Percentiles rank a stretch among this genome's conserved stretches.
Conservation (phyloP, 1,139 yeast species). For the Geotrichum klebahnii region DNA sequence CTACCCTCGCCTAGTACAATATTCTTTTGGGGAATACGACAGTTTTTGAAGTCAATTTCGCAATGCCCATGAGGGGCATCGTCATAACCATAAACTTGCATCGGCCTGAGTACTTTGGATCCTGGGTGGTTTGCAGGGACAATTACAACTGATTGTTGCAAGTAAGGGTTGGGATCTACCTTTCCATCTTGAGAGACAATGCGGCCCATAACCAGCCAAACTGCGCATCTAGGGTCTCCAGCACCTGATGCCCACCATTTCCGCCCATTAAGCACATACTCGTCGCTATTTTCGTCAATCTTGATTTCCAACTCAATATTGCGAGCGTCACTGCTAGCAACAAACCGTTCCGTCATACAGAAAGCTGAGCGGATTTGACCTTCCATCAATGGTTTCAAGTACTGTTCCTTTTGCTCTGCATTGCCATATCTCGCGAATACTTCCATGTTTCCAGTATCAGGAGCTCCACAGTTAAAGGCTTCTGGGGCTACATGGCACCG, state of each 20-base stretch:
- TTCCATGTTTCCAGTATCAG: conserved; percentile 78
- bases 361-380: conserved; percentile 66
- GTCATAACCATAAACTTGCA: conserved; percentile 59
- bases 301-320: conserved; percentile 54
- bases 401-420: conserved; percentile 49
- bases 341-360: conserved; percentile 66
- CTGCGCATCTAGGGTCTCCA: conserved; percentile 59
- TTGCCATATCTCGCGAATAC: conserved; percentile 59
- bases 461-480: conserved; percentile 62
- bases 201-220: conserved; percentile 66
- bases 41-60: conserved; percentile 54
- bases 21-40: conserved; percentile 49
- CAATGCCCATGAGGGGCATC: conserved; percentile 76
- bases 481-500: conserved; percentile 56
- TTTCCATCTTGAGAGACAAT: conserved; percentile 43
- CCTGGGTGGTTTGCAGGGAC: conserved; percentile 57
- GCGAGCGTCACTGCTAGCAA: conserved; percentile 64
- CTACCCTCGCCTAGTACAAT: conserved; percentile 47
- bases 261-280: conserved; percentile 58
- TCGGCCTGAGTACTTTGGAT: conserved; percentile 52
- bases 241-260: conserved; percentile 79
- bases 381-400: conserved; percentile 54
- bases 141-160: conserved; percentile 59
- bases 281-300: conserved; percentile 42
- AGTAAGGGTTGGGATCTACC: conserved; percentile 39